These are phyloP conservation scores for Flueggea neowawraea DNA, from an alignment of 441 rosid genomes.

Conservation along the genomic window DNA sequence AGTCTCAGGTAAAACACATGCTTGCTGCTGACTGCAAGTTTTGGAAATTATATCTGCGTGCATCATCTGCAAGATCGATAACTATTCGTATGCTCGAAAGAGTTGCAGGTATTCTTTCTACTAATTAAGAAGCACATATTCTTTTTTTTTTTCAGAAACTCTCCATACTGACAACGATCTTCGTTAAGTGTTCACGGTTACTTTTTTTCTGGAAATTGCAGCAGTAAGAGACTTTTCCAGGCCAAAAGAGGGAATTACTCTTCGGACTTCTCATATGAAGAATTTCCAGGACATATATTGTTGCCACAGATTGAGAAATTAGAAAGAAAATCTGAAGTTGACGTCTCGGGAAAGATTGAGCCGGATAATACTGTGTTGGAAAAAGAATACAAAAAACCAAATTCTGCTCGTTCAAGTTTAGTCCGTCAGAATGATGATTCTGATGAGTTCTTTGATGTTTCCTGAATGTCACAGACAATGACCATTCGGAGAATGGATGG, in stretches of 20 bases:
- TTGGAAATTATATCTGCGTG: slow-evolving; percentile 66
- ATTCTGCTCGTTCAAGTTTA: slow-evolving; percentile 41
- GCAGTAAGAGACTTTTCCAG: slow-evolving; percentile 76
- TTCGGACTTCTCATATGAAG: slow-evolving; percentile 34
- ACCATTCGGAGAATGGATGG: slow-evolving; percentile 44
- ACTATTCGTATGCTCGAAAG: slow-evolving; percentile 84
- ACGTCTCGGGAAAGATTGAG: slow-evolving; percentile 17
- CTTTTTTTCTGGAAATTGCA: slow-evolving; percentile 15
- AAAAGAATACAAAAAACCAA: slow-evolving; percentile 45
- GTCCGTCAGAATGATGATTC: slow-evolving; percentile 52
- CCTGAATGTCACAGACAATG: slow-evolving; percentile 40
- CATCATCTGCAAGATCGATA: slow-evolving; percentile 59
- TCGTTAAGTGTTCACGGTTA: neutral
- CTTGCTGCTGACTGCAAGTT: slow-evolving; percentile 88
- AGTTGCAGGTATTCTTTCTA: slow-evolving; percentile 51
- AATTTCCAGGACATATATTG: slow-evolving; percentile 26
- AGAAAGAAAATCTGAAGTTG: slow-evolving; percentile 19
- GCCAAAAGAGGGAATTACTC: slow-evolving; percentile 53
- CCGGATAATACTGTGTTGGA: slow-evolving; percentile 10
- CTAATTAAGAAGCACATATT: neutral
- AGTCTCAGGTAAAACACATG: slow-evolving; percentile 90
- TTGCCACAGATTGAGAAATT: slow-evolving; percentile 23
- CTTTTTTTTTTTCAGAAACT: neutral
- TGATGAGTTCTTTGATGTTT: slow-evolving; percentile 93
- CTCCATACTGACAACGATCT: no score